Evolutionary conservation across 805 yeast species (phyloP), one percentile per base, ranked within the genome.

Genomic region (Suhomyces kilbournensis): DNA sequence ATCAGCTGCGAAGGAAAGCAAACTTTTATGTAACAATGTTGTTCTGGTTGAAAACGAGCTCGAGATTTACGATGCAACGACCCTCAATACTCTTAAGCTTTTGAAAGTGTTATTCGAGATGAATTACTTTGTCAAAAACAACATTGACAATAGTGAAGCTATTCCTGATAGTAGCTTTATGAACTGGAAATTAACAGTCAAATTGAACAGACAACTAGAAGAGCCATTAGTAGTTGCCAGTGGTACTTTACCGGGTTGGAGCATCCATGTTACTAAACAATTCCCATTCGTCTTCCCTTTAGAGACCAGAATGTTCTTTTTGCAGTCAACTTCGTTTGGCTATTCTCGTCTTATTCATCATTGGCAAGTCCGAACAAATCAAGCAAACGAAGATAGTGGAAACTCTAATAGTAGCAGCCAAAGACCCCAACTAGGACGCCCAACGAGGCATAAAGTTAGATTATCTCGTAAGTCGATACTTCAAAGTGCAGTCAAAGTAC

Each of bases 321-420:
- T 93, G 51, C 93, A 88, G 58, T 84, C 92, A 7, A 90, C 97
- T 0, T 91, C 97, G 0, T 92, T 88, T 72, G 98, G 98, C 0
- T 86, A 89, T 64, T 87, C 96, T 1, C 77, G 97, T 52, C 71
- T 90, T 46, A 85, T 93, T 52, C 86, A 86, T 54, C 76, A 83
- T 44, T 90, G 97, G 97, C 87, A 83, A 59, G 62, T 71, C 4
- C 74, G 80, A 53, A 66, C 69, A 3, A 64, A 60, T 42, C 74
- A 77, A 8, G 77, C 71, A 19, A 65, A 67, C 49, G 78, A 72
- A 32, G 72, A 76, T 22, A 60, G 52, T 40, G 56, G 54, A 10
- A 52, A 53, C 35, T 26, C 52, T 7, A 61, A 47, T 44, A 30
- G 44, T 8, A 50, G 35, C 19, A 47, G 45, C n/a, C 58, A 53